A percentile compares a stretch with the other conserved stretches of the same genome.
These are phyloP conservation scores for Suhomyces chickasaworum DNA, from an alignment of 1,139 yeast genomes.

Conservation along the genomic window DNA sequence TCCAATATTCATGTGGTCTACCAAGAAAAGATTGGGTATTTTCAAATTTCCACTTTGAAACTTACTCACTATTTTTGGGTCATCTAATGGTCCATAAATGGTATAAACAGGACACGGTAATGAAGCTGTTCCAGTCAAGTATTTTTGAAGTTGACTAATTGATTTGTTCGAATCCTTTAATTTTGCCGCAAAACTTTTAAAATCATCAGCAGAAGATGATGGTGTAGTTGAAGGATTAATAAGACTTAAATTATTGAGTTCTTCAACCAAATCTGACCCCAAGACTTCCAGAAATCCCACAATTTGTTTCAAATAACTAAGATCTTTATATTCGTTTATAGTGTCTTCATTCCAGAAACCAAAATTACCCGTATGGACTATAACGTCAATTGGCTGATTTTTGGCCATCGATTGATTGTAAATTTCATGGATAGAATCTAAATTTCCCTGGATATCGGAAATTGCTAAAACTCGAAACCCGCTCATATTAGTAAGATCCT, in stretches of 20 bases:
- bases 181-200: constrained; percentile 6
- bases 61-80: constrained; percentile 63
- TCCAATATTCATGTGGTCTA: constrained; percentile 58
- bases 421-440: constrained; percentile 23
- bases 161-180: constrained; percentile 29
- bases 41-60: constrained; percentile 54
- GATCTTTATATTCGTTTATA: constrained; percentile 52
- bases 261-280: constrained; percentile 46
- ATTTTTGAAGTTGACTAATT: constrained; percentile 57
- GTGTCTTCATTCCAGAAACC: constrained; percentile 72
- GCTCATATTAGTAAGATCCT: neutral
- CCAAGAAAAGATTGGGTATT: constrained; percentile 58
- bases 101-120: constrained; percentile 73
- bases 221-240: constrained; percentile 24
- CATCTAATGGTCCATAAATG: constrained; percentile 76
- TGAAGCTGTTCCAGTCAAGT: constrained; percentile 46
- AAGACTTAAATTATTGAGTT: constrained; percentile 49
- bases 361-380: constrained; percentile 77
- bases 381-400: constrained; percentile 28
- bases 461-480: constrained; percentile 26
- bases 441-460: constrained; percentile 41
- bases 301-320: constrained; percentile 60
- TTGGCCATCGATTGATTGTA: constrained; percentile 20
- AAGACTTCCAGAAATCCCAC: constrained; percentile 68
- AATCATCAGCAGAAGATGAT: constrained; percentile 5